Evolutionary conservation across 2,329 filamentous ascomycete species (phyloP).

Genomic region (Microcyclosporella mali): DNA sequence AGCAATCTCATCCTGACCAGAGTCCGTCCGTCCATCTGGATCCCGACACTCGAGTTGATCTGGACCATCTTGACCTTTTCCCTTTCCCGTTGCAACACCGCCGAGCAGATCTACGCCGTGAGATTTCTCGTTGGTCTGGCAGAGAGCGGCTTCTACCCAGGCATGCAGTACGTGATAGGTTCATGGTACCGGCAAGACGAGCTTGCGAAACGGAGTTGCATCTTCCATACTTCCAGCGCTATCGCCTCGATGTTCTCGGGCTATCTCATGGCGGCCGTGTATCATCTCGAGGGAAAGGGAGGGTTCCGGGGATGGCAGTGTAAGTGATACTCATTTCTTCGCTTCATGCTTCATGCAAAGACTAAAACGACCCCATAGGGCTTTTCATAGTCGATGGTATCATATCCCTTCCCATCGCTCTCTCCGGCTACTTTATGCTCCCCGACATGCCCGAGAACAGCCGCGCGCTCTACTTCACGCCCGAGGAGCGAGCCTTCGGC

Average conservation of each 20-base stretch:
- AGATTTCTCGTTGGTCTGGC: conserved; percentile 47
- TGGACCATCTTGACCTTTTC: conserved; percentile 46
- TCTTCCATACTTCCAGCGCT: conserved; percentile 46
- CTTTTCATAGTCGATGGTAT: conserved; percentile 47
- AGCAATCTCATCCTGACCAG: conserved; percentile 48
- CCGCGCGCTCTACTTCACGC: conserved; percentile 42
- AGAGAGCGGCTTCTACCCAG: conserved; percentile 48
- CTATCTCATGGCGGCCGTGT: conserved; percentile 51
- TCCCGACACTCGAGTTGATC: conserved; percentile 43
- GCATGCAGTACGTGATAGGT: conserved; percentile 49
- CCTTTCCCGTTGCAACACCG: conserved; percentile 33
- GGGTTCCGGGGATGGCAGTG: conserved; percentile 47
- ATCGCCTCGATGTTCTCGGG: conserved; percentile 45
- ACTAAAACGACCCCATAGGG: not conserved
- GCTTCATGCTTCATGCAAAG: not conserved
- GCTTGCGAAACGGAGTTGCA: conserved; percentile 47
- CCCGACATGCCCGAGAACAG: conserved; percentile 48
- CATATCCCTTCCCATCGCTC: conserved; percentile 48
- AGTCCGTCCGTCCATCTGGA: conserved; percentile 43
- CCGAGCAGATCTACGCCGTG: conserved; percentile 41
- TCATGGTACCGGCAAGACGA: conserved; percentile 48
- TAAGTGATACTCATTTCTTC: conserved; percentile 6
- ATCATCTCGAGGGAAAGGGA: conserved; percentile 42
- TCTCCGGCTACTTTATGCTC: conserved; percentile 44
- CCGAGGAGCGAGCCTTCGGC: conserved; percentile 38